These are phyloP conservation scores for Populus deltoides DNA, from an alignment of 345 rosid genomes.

Conservation along the genomic window DNA sequence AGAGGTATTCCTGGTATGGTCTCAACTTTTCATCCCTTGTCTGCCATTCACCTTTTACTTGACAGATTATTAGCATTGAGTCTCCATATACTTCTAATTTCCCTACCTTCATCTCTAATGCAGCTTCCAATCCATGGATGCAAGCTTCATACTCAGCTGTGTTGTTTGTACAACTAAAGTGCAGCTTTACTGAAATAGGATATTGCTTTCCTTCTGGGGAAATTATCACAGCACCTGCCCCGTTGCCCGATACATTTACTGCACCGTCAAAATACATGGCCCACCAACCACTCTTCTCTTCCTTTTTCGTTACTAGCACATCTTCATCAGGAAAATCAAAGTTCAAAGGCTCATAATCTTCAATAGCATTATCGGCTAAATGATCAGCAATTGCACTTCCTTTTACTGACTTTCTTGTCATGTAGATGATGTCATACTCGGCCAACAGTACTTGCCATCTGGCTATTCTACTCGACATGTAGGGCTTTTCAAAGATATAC, in stretches of 20 bases:
- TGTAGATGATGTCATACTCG: no score
- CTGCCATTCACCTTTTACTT: neutral
- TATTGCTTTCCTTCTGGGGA: neutral
- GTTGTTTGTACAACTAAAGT: no score
- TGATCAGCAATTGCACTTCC: neutral
- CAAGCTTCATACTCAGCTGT: neutral
- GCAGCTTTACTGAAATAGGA: accelerated
- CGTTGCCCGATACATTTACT: neutral
- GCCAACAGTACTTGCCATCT: no score
- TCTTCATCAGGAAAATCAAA: neutral
- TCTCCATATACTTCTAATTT: neutral
- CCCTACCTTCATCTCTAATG: neutral
- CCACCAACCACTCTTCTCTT: no score
- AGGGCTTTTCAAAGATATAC: no score
- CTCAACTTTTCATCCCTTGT: neutral
- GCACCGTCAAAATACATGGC: neutral
- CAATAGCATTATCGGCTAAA: neutral
- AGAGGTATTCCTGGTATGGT: neutral
- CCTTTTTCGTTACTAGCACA: accelerated
- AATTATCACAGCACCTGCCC: neutral
- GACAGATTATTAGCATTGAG: neutral
- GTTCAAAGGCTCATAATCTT: neutral
- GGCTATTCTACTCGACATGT: no score
- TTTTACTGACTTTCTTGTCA: no score
- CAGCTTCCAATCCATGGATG: accelerated